Evolutionary conservation across 2,329 filamentous ascomycete genomes (phyloP).

Genomic region (Cadophora luteo-olivacea): DNA sequence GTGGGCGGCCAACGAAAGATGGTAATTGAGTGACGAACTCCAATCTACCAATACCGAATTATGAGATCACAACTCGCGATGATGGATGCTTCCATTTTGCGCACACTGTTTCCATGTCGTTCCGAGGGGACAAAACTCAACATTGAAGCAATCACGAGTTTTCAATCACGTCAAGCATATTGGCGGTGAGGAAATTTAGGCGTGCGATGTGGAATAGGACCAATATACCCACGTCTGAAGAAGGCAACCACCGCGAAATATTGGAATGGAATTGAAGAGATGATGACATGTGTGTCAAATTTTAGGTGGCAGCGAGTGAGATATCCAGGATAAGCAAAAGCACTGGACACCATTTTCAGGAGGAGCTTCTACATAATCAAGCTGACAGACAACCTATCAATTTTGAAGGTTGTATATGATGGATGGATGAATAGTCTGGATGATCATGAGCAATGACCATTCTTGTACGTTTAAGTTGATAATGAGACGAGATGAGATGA

Average conservation of each 20-base stretch:
- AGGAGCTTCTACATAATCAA: conserved; percentile 8
- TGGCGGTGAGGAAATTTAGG: neutral
- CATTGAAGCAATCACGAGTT: neutral
- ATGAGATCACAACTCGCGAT: neutral
- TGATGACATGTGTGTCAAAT: neutral
- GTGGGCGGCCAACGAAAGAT: conserved; percentile 70
- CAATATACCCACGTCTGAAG: neutral
- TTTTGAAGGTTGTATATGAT: conserved; percentile 6
- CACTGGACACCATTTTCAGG: conserved; percentile 8
- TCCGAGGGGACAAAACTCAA: neutral
- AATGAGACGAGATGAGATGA: conserved; percentile 13
- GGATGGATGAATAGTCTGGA: conserved; percentile 3
- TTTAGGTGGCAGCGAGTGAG: neutral
- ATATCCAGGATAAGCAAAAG: conserved; percentile 15
- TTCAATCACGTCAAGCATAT: conserved; percentile 8
- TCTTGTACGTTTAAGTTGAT: conserved; percentile 17
- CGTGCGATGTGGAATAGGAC: neutral
- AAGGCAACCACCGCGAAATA: neutral
- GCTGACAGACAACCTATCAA: neutral
- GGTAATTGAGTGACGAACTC: conserved; percentile 61
- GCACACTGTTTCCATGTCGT: conserved; percentile 15
- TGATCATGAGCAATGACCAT: conserved; percentile 18
- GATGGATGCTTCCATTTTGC: conserved; percentile 15
- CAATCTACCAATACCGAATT: neutral
- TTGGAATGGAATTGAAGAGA: neutral